Conservation (phyloP, 257 asterid species). For the Nicotiana benthamiana region DNA sequence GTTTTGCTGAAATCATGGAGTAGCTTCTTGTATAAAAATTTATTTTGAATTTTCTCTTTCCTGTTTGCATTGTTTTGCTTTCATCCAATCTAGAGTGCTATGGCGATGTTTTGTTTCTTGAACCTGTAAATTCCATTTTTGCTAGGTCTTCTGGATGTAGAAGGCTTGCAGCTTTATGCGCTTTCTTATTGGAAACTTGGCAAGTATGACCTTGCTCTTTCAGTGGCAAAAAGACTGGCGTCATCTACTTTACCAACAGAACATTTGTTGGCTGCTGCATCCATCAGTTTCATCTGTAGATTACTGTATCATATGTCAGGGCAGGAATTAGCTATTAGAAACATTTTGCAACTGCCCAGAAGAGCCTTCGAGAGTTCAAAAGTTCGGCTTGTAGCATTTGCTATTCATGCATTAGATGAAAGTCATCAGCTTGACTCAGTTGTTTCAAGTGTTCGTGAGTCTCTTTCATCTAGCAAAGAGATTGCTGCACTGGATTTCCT, state of each 20-base stretch:
- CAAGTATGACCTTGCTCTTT: conserved; percentile 60
- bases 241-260: conserved; percentile 60
- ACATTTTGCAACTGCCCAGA: conserved; percentile 79
- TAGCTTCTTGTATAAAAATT: not conserved
- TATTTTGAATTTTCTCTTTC: not conserved
- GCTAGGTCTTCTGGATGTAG: conserved; percentile 74
- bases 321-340: conserved; percentile 53
- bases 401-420: conserved; percentile 69
- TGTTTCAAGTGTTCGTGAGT: conserved; percentile 63
- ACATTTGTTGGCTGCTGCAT: conserved; percentile 47
- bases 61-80: not conserved
- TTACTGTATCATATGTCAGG: conserved; percentile 65
- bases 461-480: conserved; percentile 47
- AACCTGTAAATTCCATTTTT: conserved; percentile 8
- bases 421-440: conserved; percentile 59
- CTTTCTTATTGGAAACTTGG: conserved; percentile 77
- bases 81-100: not conserved
- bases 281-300: conserved; percentile 65
- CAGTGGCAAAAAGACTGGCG: conserved; percentile 56
- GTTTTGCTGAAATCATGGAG: not conserved
- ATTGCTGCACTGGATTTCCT: conserved; percentile 59
- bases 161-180: conserved; percentile 77
- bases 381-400: conserved; percentile 56
- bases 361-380: conserved; percentile 57
- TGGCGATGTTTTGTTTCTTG: not conserved